A percentile compares a stretch with the other conserved stretches of the same genome.
Evolutionary conservation across 2,329 filamentous ascomycete genomes (phyloP).

Genomic region (Didymella pinodella): DNA sequence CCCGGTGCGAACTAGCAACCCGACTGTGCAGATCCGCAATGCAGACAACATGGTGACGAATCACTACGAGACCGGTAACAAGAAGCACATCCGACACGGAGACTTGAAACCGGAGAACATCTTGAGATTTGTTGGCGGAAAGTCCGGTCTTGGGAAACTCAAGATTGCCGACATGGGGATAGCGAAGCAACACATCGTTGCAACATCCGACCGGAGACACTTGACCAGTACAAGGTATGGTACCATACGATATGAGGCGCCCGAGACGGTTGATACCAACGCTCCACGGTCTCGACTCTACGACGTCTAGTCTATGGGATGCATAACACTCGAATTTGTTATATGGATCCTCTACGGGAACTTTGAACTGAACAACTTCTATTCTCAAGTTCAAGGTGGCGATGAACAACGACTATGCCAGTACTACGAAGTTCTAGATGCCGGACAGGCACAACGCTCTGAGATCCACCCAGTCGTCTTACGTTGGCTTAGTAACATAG

Average conservation of each 20-base stretch:
- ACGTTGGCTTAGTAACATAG: background rate
- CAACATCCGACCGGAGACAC: constrained; percentile 3
- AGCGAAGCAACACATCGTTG: constrained; percentile 21
- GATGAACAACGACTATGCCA: background rate
- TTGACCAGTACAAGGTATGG: constrained; percentile 13
- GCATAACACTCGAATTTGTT: constrained; percentile 36
- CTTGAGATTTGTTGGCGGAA: constrained; percentile 17
- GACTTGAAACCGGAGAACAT: constrained; percentile 40
- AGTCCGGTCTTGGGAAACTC: constrained; percentile 11
- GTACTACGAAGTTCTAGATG: background rate
- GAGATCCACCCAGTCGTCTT: background rate
- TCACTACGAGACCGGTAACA: background rate
- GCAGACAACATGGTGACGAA: background rate
- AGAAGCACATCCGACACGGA: constrained; percentile 21
- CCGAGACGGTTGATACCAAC: constrained; percentile 9
- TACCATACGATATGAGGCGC: constrained; percentile 29
- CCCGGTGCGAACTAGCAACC: background rate
- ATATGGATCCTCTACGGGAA: constrained; percentile 36
- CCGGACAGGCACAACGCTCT: background rate
- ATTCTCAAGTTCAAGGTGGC: background rate
- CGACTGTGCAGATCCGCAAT: background rate
- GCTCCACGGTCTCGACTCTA: constrained; percentile 24
- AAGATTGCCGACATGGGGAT: constrained; percentile 30
- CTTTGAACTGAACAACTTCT: constrained; percentile 1
- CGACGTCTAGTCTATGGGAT: constrained; percentile 41